phyloP scores from a whole-genome alignment of 1,284 basidiomycete genomes.

The Trametes versicolor region DNA sequence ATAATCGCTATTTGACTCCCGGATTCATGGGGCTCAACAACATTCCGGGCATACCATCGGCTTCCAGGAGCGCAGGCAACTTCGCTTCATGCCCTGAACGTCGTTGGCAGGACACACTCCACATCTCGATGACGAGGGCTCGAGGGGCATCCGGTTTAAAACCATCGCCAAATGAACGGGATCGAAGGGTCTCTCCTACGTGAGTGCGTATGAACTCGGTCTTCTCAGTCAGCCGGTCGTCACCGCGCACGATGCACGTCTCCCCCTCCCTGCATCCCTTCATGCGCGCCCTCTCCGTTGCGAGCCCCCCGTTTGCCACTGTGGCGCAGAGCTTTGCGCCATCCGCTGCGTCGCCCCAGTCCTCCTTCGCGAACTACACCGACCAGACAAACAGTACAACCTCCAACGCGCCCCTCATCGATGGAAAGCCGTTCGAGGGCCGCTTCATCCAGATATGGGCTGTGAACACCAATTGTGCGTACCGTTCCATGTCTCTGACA shows the following conservation, averaged over 20 bases:
- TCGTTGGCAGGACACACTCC: too few species aligned
- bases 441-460: constrained; percentile 56
- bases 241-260: constrained; percentile 2
- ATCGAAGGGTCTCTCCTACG: neutral
- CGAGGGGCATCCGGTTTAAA: neutral
- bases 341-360: constrained; percentile 48
- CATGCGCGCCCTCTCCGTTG: constrained; percentile 26
- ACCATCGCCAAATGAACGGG: neutral
- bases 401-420: constrained; percentile 46
- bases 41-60: constrained; percentile 3
- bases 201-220: neutral
- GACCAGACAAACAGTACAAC: constrained; percentile 53
- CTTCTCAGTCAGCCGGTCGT: neutral
- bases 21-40: neutral
- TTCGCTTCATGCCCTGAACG: constrained; percentile 9
- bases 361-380: constrained; percentile 47
- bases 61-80: neutral
- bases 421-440: constrained; percentile 57
- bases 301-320: constrained; percentile 37
- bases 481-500: neutral
- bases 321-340: constrained; percentile 50
- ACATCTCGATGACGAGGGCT: neutral
- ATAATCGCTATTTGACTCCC: neutral
- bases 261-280: constrained; percentile 15
- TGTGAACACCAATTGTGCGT: constrained; percentile 57